A percentile compares a stretch with the other conserved stretches of the same genome.
Evolutionary conservation across 805 yeast species (phyloP).

Genomic region (Candida loeiensis): DNA sequence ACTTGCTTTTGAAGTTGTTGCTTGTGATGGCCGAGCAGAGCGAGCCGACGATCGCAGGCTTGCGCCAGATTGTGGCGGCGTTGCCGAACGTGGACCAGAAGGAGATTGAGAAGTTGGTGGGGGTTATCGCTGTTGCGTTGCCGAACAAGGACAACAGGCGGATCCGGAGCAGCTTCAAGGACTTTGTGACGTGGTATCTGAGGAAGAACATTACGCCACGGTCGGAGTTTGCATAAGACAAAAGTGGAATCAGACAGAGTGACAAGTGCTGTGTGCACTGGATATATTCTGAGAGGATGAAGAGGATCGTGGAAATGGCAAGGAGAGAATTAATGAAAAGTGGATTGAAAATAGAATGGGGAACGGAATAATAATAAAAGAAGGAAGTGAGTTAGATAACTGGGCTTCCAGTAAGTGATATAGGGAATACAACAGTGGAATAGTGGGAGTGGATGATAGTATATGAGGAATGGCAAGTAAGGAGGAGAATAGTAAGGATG

Average conservation of each 20-base stretch:
- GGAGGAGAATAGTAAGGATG: too few relatives aligned
- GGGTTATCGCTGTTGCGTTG: constrained; percentile 56
- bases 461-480: too few relatives aligned
- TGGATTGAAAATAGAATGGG: too few relatives aligned
- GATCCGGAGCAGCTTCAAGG: constrained; percentile 66
- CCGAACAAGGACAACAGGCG: constrained; percentile 68
- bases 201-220: constrained; percentile 60
- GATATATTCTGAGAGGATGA: too few relatives aligned
- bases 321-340: too few relatives aligned
- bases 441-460: too few relatives aligned
- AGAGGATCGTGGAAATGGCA: too few relatives aligned
- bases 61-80: constrained; percentile 49
- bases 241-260: not conserved
- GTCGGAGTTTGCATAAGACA: not conserved
- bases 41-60: constrained; percentile 38
- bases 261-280: too few relatives aligned
- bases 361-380: too few relatives aligned
- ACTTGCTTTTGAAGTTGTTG: constrained; percentile 62
- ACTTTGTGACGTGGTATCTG: constrained; percentile 79
- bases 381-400: not conserved
- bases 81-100: constrained; percentile 66
- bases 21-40: constrained; percentile 38
- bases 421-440: too few relatives aligned
- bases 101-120: constrained; percentile 63
- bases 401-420: too few relatives aligned